Percentiles rank a stretch among this genome's conserved stretches.
Evolutionary conservation across 2,329 filamentous ascomycete genomes (phyloP).

Genomic region (Epichloe brachyelytri): DNA sequence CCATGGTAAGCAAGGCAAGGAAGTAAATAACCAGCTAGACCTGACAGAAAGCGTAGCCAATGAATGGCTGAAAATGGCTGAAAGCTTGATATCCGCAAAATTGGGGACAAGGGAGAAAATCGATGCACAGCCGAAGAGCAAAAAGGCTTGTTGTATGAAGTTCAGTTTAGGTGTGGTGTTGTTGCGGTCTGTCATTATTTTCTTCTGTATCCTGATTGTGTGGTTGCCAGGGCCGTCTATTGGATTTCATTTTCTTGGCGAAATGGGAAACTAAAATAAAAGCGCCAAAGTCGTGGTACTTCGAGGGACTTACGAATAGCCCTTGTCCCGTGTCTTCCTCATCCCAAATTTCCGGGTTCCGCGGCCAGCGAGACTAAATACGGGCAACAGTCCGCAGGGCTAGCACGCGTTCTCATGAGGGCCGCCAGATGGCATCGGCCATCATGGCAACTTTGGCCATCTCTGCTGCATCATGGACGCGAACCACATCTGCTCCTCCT

Average conservation of each 20-base stretch:
- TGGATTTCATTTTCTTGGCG: slow-evolving; percentile 4
- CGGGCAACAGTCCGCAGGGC: neutral
- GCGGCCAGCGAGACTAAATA: neutral
- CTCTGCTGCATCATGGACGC: slow-evolving; percentile 81
- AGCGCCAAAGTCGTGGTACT: slow-evolving; percentile 5
- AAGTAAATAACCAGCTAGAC: neutral
- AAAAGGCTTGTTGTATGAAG: neutral
- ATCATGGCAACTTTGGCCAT: slow-evolving; percentile 78
- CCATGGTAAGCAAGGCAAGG: neutral
- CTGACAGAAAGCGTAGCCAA: neutral
- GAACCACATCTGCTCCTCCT: slow-evolving; percentile 79
- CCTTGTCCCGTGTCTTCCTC: neutral
- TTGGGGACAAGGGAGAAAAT: neutral
- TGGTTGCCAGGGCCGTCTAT: neutral
- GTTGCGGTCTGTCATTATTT: neutral
- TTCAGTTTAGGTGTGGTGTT: neutral
- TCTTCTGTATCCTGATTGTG: slow-evolving; percentile 1
- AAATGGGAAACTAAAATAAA: neutral
- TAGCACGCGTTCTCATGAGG: neutral
- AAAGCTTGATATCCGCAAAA: neutral
- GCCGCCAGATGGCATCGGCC: slow-evolving; percentile 82
- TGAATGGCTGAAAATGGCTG: neutral
- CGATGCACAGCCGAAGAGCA: neutral
- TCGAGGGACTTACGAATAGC: neutral
- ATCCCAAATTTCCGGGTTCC: neutral